Base-by-base conservation (phyloP, 164 flowering plant genomes). In the Vitis rupestris region DNA sequence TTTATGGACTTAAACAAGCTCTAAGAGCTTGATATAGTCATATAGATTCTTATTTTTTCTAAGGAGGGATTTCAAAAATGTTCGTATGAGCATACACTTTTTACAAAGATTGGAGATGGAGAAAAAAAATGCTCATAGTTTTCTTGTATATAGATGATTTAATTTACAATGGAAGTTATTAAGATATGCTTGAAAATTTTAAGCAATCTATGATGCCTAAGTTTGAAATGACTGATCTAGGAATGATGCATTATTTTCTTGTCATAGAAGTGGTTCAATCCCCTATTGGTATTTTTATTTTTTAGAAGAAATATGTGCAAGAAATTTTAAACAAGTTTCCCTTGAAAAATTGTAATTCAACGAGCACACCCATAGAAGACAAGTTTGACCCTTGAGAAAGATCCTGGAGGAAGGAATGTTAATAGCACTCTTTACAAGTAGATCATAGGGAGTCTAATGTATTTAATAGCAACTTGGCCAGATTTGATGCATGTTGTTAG, bases 101-200 rank as follows among this genome's bases (percentile, higher is more conserved):
- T 56, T 66, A 9, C 31, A 27, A 59, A 48, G 29, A 15, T 31
- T n/a, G 9, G 51, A 5, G 37, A n/a, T 19, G n/a, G 69, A 49
- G 70, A 65, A 13, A 52, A n/a, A 19, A 65, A 19, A 55, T 72
- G 37, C 30, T 72, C 44, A 72, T 65, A 23, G 57, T 72, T 4
- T 50, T 61, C 37, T 11, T 72, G 4, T 72, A 72, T 50, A 59
- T 72, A 3, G 70, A 72, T 66, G 70, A 72, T 66, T 14, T 72
- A 3, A 72, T 59, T 14, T 65, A 27, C 31, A 72, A 64, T 66
- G 29, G 70, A 14, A 59, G 47, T 59, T 1, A 56, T 58, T 15
- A 8, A 0, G 31, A 44, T 17, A 50, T 72, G 48, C 15, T 65
- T 27, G 37, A 29, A n/a, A 12, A 16, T 4, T 57, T 72, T 58